Evolutionary conservation across 108 stramenopile species (phyloP).

Genomic region (Pseudonitzschia pungens): DNA sequence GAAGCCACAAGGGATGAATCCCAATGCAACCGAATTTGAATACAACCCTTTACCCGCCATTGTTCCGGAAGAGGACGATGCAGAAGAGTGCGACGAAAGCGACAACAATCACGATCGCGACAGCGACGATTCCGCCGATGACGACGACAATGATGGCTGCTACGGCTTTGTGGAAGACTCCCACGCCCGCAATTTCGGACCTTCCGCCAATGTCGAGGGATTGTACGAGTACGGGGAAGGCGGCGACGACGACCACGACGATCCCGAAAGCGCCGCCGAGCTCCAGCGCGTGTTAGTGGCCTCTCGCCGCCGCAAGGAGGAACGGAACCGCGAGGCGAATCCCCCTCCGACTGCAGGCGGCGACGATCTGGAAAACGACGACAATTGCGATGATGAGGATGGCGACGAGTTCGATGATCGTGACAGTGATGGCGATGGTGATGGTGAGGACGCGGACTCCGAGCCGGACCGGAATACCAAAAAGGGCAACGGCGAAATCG

Average conservation of each 20-base stretch:
- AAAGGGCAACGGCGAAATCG: slow-evolving; percentile 16
- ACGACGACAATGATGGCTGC: neutral
- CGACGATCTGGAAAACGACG: slow-evolving; percentile 8
- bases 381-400: slow-evolving; percentile 8
- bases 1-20: neutral
- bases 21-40: neutral
- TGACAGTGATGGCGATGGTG: slow-evolving; percentile 10
- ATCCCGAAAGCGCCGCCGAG: neutral
- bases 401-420: neutral
- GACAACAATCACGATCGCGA: slow-evolving; percentile 18
- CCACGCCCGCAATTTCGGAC: neutral
- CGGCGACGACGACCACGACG: neutral
- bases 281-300: neutral
- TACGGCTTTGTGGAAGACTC: neutral
- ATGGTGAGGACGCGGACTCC: neutral
- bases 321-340: neutral
- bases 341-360: neutral
- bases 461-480: neutral
- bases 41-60: neutral
- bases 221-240: neutral
- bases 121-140: slow-evolving; percentile 1
- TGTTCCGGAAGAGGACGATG: slow-evolving; percentile 20
- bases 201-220: neutral
- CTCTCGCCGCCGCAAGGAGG: neutral
- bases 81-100: neutral